Percentiles rank a stretch among this genome's conserved stretches.
These are phyloP conservation scores for Choiromyces venosus DNA, from an alignment of 495 filamentous ascomycete species.

Conservation along the genomic window DNA sequence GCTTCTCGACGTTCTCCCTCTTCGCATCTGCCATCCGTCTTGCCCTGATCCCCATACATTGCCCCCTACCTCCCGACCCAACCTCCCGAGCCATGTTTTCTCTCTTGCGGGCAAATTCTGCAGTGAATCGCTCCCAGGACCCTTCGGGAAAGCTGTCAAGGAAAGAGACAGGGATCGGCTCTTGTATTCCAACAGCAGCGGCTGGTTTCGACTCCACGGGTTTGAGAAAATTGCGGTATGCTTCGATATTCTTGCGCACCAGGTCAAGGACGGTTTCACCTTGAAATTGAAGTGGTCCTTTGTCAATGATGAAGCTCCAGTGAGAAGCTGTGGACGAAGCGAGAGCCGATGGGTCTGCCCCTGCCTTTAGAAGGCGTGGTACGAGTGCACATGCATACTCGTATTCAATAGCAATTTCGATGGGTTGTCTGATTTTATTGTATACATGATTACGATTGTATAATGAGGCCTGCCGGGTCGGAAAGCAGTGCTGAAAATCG, in stretches of 20 bases:
- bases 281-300: constrained; percentile 5
- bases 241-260: constrained; percentile 49
- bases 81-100: constrained; percentile 24
- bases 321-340: background rate
- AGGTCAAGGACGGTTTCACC: constrained; percentile 55
- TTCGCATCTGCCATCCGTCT: constrained; percentile 26
- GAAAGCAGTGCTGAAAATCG: constrained; percentile 41
- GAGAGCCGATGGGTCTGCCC: constrained; percentile 26
- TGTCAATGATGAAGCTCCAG: background rate
- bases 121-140: constrained; percentile 24
- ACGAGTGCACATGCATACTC: constrained; percentile 11
- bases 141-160: constrained; percentile 22
- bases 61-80: background rate
- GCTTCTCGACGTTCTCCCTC: constrained; percentile 46
- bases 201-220: constrained; percentile 2
- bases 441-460: constrained; percentile 11
- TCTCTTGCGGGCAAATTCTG: constrained; percentile 11
- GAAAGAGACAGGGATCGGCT: background rate
- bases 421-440: constrained; percentile 22
- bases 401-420: constrained; percentile 14
- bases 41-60: background rate
- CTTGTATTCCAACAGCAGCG: background rate
- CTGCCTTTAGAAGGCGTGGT: constrained; percentile 15
- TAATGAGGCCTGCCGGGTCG: constrained; percentile 19
- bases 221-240: constrained; percentile 22